Percentiles rank a stretch among this genome's conserved stretches.
Evolutionary conservation across 1,139 yeast genomes (phyloP).

Genomic region (Candida sp.): DNA sequence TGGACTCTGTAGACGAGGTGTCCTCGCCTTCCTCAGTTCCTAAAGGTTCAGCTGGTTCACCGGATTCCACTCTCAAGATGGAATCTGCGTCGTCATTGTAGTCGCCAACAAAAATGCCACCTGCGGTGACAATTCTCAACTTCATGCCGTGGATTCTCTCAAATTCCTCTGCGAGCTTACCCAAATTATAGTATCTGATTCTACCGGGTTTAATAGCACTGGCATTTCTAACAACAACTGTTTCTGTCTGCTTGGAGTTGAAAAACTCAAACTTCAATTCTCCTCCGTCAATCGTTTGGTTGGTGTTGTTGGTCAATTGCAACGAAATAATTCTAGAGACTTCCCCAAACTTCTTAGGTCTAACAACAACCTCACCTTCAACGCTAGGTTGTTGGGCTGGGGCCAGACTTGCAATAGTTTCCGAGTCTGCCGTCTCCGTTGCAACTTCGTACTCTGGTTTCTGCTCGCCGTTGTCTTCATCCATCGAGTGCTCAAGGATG

Average conservation of each 20-base stretch:
- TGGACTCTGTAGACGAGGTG: constrained; percentile 14
- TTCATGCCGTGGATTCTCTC: constrained; percentile 20
- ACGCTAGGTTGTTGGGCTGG: background rate
- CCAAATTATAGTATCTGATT: constrained; percentile 34
- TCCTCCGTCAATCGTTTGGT: constrained; percentile 30
- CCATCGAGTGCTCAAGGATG: constrained; percentile 17
- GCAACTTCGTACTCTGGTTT: background rate
- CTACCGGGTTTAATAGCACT: constrained; percentile 31
- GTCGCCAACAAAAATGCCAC: constrained; percentile 29
- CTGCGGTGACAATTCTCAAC: constrained; percentile 24
- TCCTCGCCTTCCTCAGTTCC: constrained; percentile 6
- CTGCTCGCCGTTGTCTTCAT: constrained; percentile 7
- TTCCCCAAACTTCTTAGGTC: constrained; percentile 22
- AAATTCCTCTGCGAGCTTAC: constrained; percentile 19
- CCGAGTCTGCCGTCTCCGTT: background rate
- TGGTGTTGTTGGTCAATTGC: constrained; percentile 30
- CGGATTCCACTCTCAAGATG: constrained; percentile 7
- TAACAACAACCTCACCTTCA: constrained; percentile 14
- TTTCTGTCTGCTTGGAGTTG: constrained; percentile 17
- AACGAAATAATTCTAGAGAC: constrained; percentile 29
- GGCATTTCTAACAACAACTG: constrained; percentile 30
- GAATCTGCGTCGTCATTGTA: constrained; percentile 17
- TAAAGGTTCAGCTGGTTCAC: constrained; percentile 16
- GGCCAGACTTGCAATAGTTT: background rate
- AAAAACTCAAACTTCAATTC: constrained; percentile 31